Conservation (phyloP, 2,329 filamentous ascomycete species). For the Nemania sp. region DNA sequence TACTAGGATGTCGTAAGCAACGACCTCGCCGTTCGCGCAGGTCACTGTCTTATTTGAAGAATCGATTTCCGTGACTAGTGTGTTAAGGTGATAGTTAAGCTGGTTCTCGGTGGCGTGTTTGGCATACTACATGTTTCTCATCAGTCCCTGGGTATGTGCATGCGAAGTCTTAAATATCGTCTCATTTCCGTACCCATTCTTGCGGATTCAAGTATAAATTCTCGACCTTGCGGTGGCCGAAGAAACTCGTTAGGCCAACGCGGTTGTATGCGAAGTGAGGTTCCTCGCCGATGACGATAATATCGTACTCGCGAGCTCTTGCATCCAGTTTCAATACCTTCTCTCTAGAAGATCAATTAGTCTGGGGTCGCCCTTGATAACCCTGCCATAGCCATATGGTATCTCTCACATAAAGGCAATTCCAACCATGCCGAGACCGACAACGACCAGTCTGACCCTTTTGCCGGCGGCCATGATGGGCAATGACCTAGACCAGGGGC, state of each 20-base stretch:
- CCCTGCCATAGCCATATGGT: neutral
- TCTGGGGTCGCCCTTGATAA: neutral
- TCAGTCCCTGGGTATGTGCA: neutral
- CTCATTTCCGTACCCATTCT: conserved; percentile 74
- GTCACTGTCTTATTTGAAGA: conserved; percentile 73
- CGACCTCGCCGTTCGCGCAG: conserved; percentile 75
- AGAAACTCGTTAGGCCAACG: conserved; percentile 89
- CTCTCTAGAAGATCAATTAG: conserved; percentile 67
- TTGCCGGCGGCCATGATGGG: conserved; percentile 59
- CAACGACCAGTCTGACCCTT: conserved; percentile 80
- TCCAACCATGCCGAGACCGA: conserved; percentile 92
- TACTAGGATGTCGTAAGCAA: conserved; percentile 84
- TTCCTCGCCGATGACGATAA: conserved; percentile 90
- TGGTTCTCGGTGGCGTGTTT: conserved; percentile 71
- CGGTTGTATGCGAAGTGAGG: conserved; percentile 90
- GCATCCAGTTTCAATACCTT: conserved; percentile 89
- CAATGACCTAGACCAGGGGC: conserved; percentile 7
- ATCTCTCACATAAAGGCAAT: conserved; percentile 83
- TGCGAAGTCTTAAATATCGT: neutral
- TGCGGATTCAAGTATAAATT: conserved; percentile 88
- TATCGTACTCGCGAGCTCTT: conserved; percentile 78
- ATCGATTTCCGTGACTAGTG: conserved; percentile 75
- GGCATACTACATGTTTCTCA: conserved; percentile 65
- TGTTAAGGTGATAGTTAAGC: conserved; percentile 81
- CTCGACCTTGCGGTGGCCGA: conserved; percentile 85